phyloP scores from a whole-genome alignment of 2,329 filamentous ascomycete species.

The Aspergillus sp. region DNA sequence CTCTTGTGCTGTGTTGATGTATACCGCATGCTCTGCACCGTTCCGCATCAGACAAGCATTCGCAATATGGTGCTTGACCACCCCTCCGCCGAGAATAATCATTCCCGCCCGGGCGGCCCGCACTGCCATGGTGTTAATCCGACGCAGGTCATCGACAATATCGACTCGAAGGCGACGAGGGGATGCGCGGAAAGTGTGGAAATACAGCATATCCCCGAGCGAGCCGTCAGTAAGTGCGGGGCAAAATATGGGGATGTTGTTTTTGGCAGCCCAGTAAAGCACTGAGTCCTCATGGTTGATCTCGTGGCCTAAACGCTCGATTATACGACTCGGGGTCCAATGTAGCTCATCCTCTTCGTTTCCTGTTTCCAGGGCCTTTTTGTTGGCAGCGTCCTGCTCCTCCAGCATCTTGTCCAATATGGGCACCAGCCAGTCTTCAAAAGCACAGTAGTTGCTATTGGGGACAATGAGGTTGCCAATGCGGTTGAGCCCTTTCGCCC shows the following conservation, averaged over 20 bases:
- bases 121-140: constrained; percentile 88
- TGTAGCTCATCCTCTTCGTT: constrained; percentile 65
- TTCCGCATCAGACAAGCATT: constrained; percentile 98
- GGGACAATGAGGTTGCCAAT: constrained; percentile 96
- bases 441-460: constrained; percentile 95
- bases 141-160: constrained; percentile 89
- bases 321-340: constrained; percentile 95
- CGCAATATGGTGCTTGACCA: constrained; percentile 98
- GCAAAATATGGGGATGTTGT: constrained; percentile 95
- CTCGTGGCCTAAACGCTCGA: constrained; percentile 84
- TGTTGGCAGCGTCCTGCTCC: constrained; percentile 82
- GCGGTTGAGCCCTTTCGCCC: constrained; percentile 84
- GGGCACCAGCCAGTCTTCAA: constrained; percentile 96
- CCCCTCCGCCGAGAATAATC: constrained; percentile 89
- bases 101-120: constrained; percentile 86
- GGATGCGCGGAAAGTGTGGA: constrained; percentile 90
- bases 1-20: constrained; percentile 96
- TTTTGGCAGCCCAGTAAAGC: constrained; percentile 97
- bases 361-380: constrained; percentile 44
- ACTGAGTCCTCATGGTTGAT: constrained; percentile 91
- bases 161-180: constrained; percentile 81
- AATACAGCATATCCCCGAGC: constrained; percentile 96
- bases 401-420: constrained; percentile 92
- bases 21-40: constrained; percentile 93
- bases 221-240: constrained; percentile 94